Base-by-base conservation (phyloP, 805 yeast species). In the Grigorovia transvaalensis region DNA sequence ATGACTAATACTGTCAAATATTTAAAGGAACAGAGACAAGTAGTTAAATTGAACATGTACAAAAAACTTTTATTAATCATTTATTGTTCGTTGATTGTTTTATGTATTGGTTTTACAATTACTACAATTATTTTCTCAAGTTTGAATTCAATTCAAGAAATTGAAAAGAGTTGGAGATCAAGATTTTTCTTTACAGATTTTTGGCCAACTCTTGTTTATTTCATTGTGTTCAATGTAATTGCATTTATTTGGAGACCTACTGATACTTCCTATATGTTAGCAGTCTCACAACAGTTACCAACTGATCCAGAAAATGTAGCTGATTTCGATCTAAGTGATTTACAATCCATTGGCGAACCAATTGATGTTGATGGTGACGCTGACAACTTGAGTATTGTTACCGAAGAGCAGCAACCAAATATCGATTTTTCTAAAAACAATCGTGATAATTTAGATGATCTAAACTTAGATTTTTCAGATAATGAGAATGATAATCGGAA, bases 161-260 rank as follows among this genome's bases (percentile, higher is more conserved):
- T 91, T 53, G 96, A 90, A 62, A 80, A 80, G 58, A 84, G 87
- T 65, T 93, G 99, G 99, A 87, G 90, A 70, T 79, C 88, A 46
- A 80, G 95, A 62, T 90, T 88, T 73, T 88, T 93, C 61, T 70
- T 88, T 50, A 77, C 84, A 46, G 96, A 91, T 60, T 95, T 95
- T 72, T 90, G 98, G 96, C 96, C 96, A 43, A 83, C 95, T 48
- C 77, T 88, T 48, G 84, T 89, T 13, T 93, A 88, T 71, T 88
- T 86, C 63, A 70, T 83, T 47, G 90, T 90, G 42, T 90, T 93
- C 66, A 78, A 84, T 60, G 79, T 89, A 9, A 76, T 93, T 56
- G 87, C 96, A 5, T 80, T 89, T 73, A 79, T 93, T 56, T 93
- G 99, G 99, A 84, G 99, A 69, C 99, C 99, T 50, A 91, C 97